Percentiles rank a stretch among this genome's conserved stretches.
Evolutionary conservation across 306 rosid genomes (phyloP).

Genomic region (Quercus berberidifolia): DNA sequence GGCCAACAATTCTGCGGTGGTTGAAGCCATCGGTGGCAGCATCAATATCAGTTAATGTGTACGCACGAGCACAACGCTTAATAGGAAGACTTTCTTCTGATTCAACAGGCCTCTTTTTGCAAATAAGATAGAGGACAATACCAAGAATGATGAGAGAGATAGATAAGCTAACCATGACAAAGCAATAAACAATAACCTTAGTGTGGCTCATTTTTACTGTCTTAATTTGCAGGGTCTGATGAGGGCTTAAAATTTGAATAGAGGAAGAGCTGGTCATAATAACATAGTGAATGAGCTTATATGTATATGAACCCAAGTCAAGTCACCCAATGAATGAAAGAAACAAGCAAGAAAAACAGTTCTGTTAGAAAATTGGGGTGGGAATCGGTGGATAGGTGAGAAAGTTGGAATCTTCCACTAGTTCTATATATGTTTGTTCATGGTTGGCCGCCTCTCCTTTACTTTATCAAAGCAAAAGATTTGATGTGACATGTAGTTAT

Average conservation of each 20-base stretch:
- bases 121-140: constrained; percentile 36
- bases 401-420: constrained; percentile 25
- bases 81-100: constrained; percentile 44
- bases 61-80: constrained; percentile 45
- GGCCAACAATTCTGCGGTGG: constrained; percentile 57
- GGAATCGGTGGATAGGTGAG: constrained; percentile 34
- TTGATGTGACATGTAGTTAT: constrained; percentile 1
- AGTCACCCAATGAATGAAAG: not conserved
- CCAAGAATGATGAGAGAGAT: constrained; percentile 44
- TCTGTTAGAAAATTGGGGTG: constrained; percentile 27
- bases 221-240: not conserved
- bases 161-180: constrained; percentile 41
- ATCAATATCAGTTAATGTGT: constrained; percentile 48
- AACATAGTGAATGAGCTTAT: constrained; percentile 8
- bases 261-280: constrained; percentile 21
- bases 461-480: not conserved
- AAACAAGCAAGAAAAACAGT: constrained; percentile 2
- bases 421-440: constrained; percentile 42
- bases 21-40: constrained; percentile 80
- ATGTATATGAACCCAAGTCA: not conserved
- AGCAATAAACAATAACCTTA: constrained; percentile 40
- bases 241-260: constrained; percentile 14
- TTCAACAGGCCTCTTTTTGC: constrained; percentile 54
- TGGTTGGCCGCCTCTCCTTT: constrained; percentile 45
- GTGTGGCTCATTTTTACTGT: constrained; percentile 37